Evolutionary conservation across 768 basidiomycete species (phyloP).

Genomic region (Naganishia vishniacii): DNA sequence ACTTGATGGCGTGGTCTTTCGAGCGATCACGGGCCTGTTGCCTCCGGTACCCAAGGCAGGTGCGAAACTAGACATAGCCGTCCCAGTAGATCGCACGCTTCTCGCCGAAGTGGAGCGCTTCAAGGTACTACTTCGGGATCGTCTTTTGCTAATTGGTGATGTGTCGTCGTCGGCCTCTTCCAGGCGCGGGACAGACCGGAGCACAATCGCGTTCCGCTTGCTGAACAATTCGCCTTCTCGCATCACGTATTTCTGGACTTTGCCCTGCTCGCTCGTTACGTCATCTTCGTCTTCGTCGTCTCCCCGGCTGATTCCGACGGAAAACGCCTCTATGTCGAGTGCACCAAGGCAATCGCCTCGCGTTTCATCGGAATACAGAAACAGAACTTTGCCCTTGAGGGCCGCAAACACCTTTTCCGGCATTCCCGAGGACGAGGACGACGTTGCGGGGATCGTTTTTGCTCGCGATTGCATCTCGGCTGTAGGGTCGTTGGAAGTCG

Average conservation of each 20-base stretch:
- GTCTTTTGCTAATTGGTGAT: too few species aligned
- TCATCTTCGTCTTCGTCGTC: constrained; percentile 33
- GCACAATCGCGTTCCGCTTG: constrained; percentile 72
- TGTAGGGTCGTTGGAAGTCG: neutral
- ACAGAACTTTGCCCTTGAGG: constrained; percentile 83
- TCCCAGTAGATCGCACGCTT: neutral
- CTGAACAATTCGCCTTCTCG: constrained; percentile 85
- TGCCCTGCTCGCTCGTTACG: neutral
- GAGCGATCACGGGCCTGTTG: constrained; percentile 10
- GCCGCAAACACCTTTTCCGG: constrained; percentile 91
- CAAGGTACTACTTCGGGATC: neutral
- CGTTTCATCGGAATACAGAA: constrained; percentile 86
- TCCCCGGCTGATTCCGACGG: constrained; percentile 56
- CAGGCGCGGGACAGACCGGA: constrained; percentile 35
- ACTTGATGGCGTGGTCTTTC: neutral
- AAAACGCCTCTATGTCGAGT: constrained; percentile 74
- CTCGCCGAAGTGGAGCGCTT: neutral
- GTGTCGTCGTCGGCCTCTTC: constrained; percentile 4
- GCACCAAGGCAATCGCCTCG: constrained; percentile 86
- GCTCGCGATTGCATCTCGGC: constrained; percentile 52
- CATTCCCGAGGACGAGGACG: constrained; percentile 52
- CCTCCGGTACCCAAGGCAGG: neutral
- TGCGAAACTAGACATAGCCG: neutral
- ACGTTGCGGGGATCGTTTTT: too few species aligned
- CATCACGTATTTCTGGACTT: constrained; percentile 36